Conservation (phyloP, 148 eudicot species). For the Oxyria digyna region DNA sequence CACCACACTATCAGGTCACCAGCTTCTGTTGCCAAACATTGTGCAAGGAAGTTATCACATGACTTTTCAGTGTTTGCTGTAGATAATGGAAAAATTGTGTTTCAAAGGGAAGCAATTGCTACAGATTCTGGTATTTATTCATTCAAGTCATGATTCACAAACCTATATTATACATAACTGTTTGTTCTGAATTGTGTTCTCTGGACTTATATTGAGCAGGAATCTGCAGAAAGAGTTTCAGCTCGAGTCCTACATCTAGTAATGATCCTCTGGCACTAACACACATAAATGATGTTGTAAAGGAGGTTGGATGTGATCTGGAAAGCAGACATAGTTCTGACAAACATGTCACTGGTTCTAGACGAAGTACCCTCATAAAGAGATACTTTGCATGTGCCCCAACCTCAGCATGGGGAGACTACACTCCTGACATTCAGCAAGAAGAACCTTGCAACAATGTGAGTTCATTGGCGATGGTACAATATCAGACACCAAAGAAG, state of each 20-base stretch:
- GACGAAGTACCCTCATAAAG: constrained; percentile 33
- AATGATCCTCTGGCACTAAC: not conserved
- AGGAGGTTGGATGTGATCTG: not conserved
- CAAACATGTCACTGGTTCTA: not conserved
- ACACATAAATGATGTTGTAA: not conserved
- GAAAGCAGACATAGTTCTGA: not conserved
- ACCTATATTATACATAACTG: not conserved
- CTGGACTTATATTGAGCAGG: constrained; percentile 3
- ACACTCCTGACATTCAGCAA: constrained; percentile 18
- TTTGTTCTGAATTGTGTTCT: not conserved
- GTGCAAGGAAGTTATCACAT: constrained; percentile 43
- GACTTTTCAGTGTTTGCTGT: constrained; percentile 43
- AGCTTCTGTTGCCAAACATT: constrained; percentile 60
- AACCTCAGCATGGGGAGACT: constrained; percentile 26
- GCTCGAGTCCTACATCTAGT: not conserved
- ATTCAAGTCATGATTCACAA: not conserved
- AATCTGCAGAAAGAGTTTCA: not conserved
- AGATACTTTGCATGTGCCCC: constrained; percentile 30
- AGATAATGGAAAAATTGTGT: constrained; percentile 53
- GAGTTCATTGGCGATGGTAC: constrained; percentile 52
- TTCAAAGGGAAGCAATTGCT: constrained; percentile 24
- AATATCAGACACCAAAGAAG: constrained; percentile 32
- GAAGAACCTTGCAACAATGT: constrained; percentile 15
- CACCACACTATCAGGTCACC: constrained; percentile 44
- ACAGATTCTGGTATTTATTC: constrained; percentile 19